Percentiles rank a stretch among this genome's conserved stretches.
phyloP scores from a whole-genome alignment of 192 early-diverging fungal species.

The Backusella liffmaniae region DNA sequence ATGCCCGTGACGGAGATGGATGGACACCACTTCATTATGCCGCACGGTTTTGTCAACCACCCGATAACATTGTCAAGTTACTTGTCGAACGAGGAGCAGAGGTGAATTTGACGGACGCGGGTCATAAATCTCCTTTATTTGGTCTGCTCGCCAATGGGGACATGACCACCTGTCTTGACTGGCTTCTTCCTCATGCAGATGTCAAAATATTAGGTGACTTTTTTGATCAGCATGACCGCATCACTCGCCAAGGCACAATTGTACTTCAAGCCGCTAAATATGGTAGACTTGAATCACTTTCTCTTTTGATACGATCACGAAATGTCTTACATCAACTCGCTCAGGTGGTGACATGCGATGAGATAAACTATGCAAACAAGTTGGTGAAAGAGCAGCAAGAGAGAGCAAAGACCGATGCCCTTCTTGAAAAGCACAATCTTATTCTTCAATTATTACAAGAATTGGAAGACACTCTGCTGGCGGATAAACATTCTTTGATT shows the following conservation, averaged over 20 bases:
- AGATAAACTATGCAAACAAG: conserved; percentile 1
- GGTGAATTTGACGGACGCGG: conserved; percentile 28
- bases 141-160: conserved; percentile 36
- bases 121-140: conserved; percentile 30
- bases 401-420: neutral
- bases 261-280: conserved; percentile 36
- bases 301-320: conserved; percentile 3
- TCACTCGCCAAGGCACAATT: conserved; percentile 16
- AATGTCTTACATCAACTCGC: neutral
- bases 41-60: conserved; percentile 34
- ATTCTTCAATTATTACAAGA: neutral
- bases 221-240: conserved; percentile 15
- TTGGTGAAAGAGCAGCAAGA: neutral
- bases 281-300: conserved; percentile 23
- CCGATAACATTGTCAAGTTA: conserved; percentile 14
- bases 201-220: conserved; percentile 25
- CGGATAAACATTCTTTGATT: neutral
- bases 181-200: conserved; percentile 31
- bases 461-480: neutral
- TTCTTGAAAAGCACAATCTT: neutral
- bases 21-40: conserved; percentile 54
- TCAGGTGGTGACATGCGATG: neutral
- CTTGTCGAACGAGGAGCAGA: conserved; percentile 29
- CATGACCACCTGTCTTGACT: conserved; percentile 14
- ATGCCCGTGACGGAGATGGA: conserved; percentile 64